Percentiles rank a stretch among this genome's conserved stretches.
Evolutionary conservation across 2,329 filamentous ascomycete species (phyloP).

Genomic region (Aspergillus phoenicis): DNA sequence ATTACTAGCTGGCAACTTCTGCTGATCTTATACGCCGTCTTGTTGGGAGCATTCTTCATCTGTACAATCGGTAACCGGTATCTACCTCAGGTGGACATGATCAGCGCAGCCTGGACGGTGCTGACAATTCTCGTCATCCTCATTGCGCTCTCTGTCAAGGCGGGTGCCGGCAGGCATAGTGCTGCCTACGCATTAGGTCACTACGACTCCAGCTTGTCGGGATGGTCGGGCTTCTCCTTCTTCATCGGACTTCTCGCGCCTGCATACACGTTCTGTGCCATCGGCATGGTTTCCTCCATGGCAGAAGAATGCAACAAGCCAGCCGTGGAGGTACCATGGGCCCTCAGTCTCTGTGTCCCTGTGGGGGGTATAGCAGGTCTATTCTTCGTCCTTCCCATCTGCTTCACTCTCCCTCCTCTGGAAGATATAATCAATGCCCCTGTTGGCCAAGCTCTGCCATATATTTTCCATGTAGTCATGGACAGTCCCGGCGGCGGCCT

Average conservation of each 20-base stretch:
- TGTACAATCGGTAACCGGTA: conserved; percentile 69
- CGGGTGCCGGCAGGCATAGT: conserved; percentile 56
- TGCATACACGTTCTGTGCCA: conserved; percentile 61
- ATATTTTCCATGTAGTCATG: conserved; percentile 55
- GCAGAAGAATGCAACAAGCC: conserved; percentile 62
- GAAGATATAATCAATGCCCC: conserved; percentile 50
- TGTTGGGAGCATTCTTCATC: conserved; percentile 64
- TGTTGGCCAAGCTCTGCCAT: conserved; percentile 53
- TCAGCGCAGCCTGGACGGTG: conserved; percentile 59
- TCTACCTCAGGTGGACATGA: conserved; percentile 64
- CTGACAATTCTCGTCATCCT: conserved; percentile 60
- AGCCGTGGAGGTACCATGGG: conserved; percentile 55
- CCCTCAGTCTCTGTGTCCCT: conserved; percentile 56
- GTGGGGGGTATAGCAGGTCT: conserved; percentile 58
- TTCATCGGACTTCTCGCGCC: conserved; percentile 64
- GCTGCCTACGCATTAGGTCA: conserved; percentile 57
- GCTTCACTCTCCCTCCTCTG: conserved; percentile 53
- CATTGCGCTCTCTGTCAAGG: conserved; percentile 59
- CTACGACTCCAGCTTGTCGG: conserved; percentile 59
- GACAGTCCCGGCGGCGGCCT: conserved; percentile 52
- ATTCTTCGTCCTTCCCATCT: conserved; percentile 60
- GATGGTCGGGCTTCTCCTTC: conserved; percentile 63
- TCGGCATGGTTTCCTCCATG: conserved; percentile 66
- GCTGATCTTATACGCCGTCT: conserved; percentile 71
- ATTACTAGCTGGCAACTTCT: conserved; percentile 67